phyloP scores from a whole-genome alignment of 495 filamentous ascomycete species.

The Sabuloglossum arenarium region DNA sequence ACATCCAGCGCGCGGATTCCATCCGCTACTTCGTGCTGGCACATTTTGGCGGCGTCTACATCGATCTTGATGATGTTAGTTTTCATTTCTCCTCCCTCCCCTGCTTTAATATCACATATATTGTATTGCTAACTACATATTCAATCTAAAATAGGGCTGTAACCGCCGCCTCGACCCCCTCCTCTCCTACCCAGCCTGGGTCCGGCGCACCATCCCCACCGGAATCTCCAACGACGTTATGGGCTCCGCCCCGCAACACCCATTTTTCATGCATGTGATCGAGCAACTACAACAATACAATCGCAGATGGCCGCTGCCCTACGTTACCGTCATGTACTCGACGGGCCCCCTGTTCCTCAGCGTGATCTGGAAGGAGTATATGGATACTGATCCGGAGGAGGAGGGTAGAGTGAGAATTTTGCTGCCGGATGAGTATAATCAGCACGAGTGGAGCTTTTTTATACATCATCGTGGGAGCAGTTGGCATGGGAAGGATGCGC shows the following conservation, averaged over 20 bases:
- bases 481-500: conserved; percentile 58
- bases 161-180: conserved; percentile 63
- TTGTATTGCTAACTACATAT: not conserved
- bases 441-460: conserved; percentile 57
- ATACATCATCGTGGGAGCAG: conserved; percentile 51
- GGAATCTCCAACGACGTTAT: conserved; percentile 85
- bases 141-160: conserved; percentile 39
- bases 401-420: conserved; percentile 22
- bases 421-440: conserved; percentile 26
- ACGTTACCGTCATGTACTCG: conserved; percentile 75
- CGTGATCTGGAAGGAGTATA: conserved; percentile 68
- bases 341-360: conserved; percentile 73
- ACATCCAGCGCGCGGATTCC: conserved; percentile 71
- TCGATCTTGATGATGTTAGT: conserved; percentile 72
- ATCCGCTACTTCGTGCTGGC: conserved; percentile 77
- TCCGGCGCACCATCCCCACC: conserved; percentile 58
- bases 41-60: conserved; percentile 70
- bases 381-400: conserved; percentile 20
- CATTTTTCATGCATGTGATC: conserved; percentile 60
- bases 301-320: conserved; percentile 58
- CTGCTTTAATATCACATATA: not conserved
- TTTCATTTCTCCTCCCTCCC: conserved; percentile 4
- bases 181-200: conserved; percentile 62
- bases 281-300: conserved; percentile 49
- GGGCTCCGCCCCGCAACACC: conserved; percentile 59